Evolutionary conservation across 2,329 filamentous ascomycete species (phyloP).

Genomic region (Leptoxyphium fumago): DNA sequence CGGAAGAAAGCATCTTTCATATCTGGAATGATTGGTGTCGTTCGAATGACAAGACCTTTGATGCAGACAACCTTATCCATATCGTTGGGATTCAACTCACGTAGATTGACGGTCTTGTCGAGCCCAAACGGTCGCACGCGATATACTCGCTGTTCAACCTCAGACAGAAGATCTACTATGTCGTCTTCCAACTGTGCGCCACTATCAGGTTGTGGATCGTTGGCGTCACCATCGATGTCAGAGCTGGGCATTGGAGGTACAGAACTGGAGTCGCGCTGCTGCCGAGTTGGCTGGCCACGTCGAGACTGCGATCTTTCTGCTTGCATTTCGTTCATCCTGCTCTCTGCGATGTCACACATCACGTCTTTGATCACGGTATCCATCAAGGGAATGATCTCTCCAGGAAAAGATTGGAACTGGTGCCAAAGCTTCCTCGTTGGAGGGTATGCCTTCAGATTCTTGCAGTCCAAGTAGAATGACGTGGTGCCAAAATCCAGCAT

Average conservation of each 20-base stretch:
- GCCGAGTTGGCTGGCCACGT: conserved; percentile 19
- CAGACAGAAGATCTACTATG: conserved; percentile 56
- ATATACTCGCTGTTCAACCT: conserved; percentile 67
- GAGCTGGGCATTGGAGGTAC: conserved; percentile 68
- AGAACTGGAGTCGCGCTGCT: conserved; percentile 44
- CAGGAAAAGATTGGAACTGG: conserved; percentile 83
- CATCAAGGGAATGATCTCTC: conserved; percentile 93
- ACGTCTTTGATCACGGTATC: conserved; percentile 87
- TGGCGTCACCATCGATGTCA: conserved; percentile 37
- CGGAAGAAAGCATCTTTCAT: conserved; percentile 99
- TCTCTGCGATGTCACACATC: conserved; percentile 77
- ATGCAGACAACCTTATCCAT: conserved; percentile 93
- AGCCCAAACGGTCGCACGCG: conserved; percentile 81
- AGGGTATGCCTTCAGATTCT: conserved; percentile 83
- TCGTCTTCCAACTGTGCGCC: conserved; percentile 27
- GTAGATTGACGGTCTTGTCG: conserved; percentile 74
- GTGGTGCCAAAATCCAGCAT: conserved; percentile 80
- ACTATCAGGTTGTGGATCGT: conserved; percentile 7
- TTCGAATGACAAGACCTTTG: conserved; percentile 90
- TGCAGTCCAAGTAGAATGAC: conserved; percentile 74
- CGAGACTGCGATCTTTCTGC: conserved; percentile 38
- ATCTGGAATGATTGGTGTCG: conserved; percentile 91
- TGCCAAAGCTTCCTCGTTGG: conserved; percentile 89
- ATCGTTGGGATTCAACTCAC: conserved; percentile 86
- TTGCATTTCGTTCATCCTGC: conserved; percentile 58